Evolutionary conservation across 495 filamentous ascomycete species (phyloP), one percentile per base, ranked within the genome.

Genomic region (Pseudoneurospora amorphoporcata): DNA sequence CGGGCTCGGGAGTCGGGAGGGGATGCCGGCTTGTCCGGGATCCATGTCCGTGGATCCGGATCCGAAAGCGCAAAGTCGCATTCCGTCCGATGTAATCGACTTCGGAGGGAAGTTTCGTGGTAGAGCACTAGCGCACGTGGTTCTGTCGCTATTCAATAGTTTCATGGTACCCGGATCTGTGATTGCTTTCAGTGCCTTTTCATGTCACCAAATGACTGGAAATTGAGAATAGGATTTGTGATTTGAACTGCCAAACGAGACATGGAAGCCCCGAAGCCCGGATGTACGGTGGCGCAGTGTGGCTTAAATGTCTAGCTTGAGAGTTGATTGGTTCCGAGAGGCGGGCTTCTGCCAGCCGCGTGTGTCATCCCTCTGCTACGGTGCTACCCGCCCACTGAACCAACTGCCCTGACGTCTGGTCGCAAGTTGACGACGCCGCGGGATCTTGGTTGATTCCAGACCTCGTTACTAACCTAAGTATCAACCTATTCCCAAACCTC

Each of bases 21-120:
- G 53, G 72, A 43, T 70, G 43, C 71, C 38, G 68, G 53, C 72
- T 75, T 77, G 53, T 29, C 29, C 29, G 53, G 53, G 14, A 65
- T 65, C 29, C 29, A 65, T 65, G 53, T 16, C 29, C 53, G 29
- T 65, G 53, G 29, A 65, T 65, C 53, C 53, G 53, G 53, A 65
- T 17, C 53, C 53, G 29, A 65, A 65, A 65, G 14, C 10, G 4
- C 45, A 53, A 23, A 53, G 19, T 53, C 9, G 19, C 47, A 58
- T 58, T 58, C 47, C 19, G 19, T 58, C 47, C 10, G 4, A 58
- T 14, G 4, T 65, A 7, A 58, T 58, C 10, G 29, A 65, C 12
- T 35, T 61, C 29, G 19, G 47, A 32, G 43, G 42, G 19, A 53
- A 14, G 4, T 23, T 4, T 58, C 10, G 9, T 4, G 19, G 14